Evolutionary conservation across 331 rosid species (phyloP), one percentile per base, ranked within the genome.

Genomic region (Saraca asoca): DNA sequence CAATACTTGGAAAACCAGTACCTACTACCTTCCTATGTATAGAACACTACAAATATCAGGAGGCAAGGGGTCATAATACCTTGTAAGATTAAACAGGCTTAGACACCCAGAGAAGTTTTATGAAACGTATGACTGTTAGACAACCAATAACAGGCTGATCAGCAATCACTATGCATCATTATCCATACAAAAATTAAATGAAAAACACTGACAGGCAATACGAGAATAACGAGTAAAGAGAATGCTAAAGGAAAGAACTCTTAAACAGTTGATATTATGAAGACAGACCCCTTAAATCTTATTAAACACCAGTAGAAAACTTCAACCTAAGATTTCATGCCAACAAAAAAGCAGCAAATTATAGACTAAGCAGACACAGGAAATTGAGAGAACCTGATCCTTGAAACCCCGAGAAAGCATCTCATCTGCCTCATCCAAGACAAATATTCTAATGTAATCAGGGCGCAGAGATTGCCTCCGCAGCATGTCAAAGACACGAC

Each of bases 351-450:
- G 64, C 33, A 31, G 39, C 14, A 38, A 31, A 31, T 31, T 44
- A 70, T 35, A 14, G 19, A 49, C 49, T 15, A 9, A 62, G 19
- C n/a, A 31, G 11, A 60, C 4, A 0, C 6, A 16, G 51, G 65
- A 6, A 34, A 68, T 15, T 42, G n/a, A 24, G 55, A 53, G 58
- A 37, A 87, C 95, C 95, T 85, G 92, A 69, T 86, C 95, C 85
- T 85, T 88, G 85, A 88, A 88, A 59, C 95, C 95, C 56, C 87
- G 79, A 55, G 92, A 88, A 68, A 85, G 95, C 95, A 88, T 88
- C 74, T 88, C 95, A 83, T 88, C 92, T 5, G 92, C 92, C 66
- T 88, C 96, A 74, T 87, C 96, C 54, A 87, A 71, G 14, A 87
- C 94, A 69, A 87, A 84, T 77, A 84, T 82, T 75, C 39, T 60